Evolutionary conservation across 257 asterid species (phyloP), one percentile per base, ranked within the genome.

Genomic region (Nicotiana benthamiana): DNA sequence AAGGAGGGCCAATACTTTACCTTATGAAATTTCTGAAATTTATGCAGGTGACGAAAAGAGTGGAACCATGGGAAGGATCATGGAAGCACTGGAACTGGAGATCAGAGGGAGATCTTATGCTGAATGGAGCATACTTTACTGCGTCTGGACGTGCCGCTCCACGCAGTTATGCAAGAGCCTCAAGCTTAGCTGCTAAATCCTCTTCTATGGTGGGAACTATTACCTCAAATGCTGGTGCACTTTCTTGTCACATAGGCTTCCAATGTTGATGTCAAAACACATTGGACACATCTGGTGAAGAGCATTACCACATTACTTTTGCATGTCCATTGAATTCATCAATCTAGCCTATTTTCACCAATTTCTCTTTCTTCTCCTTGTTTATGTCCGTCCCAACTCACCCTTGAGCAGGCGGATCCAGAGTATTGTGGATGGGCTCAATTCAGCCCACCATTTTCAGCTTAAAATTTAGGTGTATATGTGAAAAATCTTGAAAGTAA

Each of bases 61-160:
- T 93, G 66, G 77, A 78, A 60, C 54, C 88, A 60, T 75, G 84
- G 57, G 30, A 83, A 80, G 75, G 34, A 3, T 79, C 36, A 61
- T 94, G 98, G 98, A 89, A 89, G 84, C 87, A 88, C 81, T 95
- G 98, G 98, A 95, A 95, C 84, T 95, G 98, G 98, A 87, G 97
- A 86, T 92, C 98, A 3, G 97, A 90, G n/a, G 98, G 98, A 2
- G 98, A 95, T 83, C 95, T 95, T 7, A 87, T 93, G 97, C 88
- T 93, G n/a, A 95, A 93, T 34, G 98, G 98, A 54, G 98, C 98
- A 54, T 95, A 88, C 62, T 95, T 95, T 86, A 89, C 81, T 43
- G 91, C 90, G 2, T 95, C 98, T 0, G 98, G 98, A 8, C 91
- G 89, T 36, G 97, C 92, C 26, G 91, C 96, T 10, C 86, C 90